These are phyloP conservation scores for Candida sonorensis DNA, from an alignment of 805 yeast species.

Conservation along the genomic window DNA sequence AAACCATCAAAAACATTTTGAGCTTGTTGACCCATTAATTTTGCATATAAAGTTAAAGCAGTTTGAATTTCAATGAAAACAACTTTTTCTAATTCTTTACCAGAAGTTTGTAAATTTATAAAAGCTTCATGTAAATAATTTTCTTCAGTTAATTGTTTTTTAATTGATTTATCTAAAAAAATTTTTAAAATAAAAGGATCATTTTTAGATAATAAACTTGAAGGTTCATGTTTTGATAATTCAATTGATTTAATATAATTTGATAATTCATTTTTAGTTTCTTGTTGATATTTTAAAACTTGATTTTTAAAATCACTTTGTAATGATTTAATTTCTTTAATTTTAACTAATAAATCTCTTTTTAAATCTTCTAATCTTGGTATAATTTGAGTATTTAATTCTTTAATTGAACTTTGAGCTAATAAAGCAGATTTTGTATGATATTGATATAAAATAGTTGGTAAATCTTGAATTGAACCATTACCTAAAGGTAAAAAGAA, in stretches of 20 bases:
- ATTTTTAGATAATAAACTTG: slow-evolving; percentile 41
- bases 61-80: slow-evolving; percentile 83
- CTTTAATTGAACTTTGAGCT: slow-evolving; percentile 54
- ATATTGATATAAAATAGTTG: slow-evolving; percentile 48
- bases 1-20: slow-evolving; percentile 61
- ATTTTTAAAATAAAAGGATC: slow-evolving; percentile 82
- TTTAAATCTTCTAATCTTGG: slow-evolving; percentile 64
- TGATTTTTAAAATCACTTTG: slow-evolving; percentile 80
- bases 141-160: slow-evolving; percentile 74
- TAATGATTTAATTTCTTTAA: slow-evolving; percentile 77
- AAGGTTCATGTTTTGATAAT: slow-evolving; percentile 43
- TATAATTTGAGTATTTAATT: slow-evolving; percentile 51
- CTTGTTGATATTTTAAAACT: slow-evolving; percentile 60
- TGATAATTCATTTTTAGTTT: slow-evolving; percentile 51
- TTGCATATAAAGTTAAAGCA: slow-evolving; percentile 67
- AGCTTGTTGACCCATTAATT: slow-evolving; percentile 64
- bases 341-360: slow-evolving; percentile 74
- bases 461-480: slow-evolving; percentile 79
- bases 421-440: slow-evolving; percentile 54
- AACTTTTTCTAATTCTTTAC: slow-evolving; percentile 81
- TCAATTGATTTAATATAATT: slow-evolving; percentile 59
- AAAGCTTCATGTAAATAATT: slow-evolving; percentile 84
- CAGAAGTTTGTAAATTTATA: slow-evolving; percentile 78
- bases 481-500: slow-evolving; percentile 73
- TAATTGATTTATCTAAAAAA: slow-evolving; percentile 68